Conservation (phyloP, 2,329 filamentous ascomycete genomes). For the Hymenoscyphus occultus region DNA sequence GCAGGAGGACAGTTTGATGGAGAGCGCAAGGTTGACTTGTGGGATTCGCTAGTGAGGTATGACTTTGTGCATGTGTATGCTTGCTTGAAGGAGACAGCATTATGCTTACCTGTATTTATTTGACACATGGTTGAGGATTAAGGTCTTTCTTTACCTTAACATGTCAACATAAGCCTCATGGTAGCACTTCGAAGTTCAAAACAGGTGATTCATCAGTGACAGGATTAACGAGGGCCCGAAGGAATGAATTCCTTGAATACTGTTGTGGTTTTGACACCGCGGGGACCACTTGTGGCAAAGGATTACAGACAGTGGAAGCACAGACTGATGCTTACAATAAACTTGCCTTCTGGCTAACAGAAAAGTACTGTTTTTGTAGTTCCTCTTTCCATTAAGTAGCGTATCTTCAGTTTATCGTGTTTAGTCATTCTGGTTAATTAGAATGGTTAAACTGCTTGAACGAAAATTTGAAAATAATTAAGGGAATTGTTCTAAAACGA, state of each 20-base stretch:
- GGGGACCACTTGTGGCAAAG: no score
- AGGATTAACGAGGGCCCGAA: background rate
- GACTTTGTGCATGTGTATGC: no score
- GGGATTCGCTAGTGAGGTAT: background rate
- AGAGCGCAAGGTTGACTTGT: background rate
- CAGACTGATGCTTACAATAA: background rate
- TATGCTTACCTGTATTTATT: background rate
- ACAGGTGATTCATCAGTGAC: background rate
- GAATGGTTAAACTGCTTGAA: background rate
- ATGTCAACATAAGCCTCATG: background rate
- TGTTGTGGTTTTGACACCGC: no score
- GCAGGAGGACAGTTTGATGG: background rate
- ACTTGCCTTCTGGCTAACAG: background rate
- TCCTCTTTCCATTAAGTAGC: no score
- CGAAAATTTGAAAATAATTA: background rate
- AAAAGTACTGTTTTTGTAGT: no score
- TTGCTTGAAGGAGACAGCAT: background rate
- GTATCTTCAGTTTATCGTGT: no score
- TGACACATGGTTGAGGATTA: background rate
- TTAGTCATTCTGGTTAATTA: no score
- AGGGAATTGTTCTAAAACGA: no score
- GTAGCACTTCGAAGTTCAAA: no score
- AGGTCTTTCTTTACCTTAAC: background rate
- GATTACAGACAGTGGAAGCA: no score
- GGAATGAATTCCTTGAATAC: no score